Evolutionary conservation across 495 filamentous ascomycete genomes (phyloP), one percentile per base, ranked within the genome.

Genomic region (Pseudomonodictys pantanalensis): DNA sequence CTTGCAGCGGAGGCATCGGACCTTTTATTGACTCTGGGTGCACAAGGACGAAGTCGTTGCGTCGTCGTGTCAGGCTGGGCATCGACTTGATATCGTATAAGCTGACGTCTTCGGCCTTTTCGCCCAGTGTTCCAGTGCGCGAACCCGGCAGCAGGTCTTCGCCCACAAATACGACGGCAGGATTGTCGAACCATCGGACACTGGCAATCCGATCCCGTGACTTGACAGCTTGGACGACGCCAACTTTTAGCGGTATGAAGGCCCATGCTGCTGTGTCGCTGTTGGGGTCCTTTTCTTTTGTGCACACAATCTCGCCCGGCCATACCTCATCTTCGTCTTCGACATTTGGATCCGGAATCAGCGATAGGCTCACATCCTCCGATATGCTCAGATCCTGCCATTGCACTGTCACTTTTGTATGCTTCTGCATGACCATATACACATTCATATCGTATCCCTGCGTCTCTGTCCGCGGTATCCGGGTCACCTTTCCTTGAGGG

Each of bases 351-450:
- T 83, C 79, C 12, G 73, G 76, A 23, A 78, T 68, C 0, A 87
- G 56, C 24, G 68, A 60, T 12, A 64, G 73, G 15, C 75, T 68
- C 24, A 58, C 49, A 39, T 83, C 73, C 22, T 72, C 68, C 0
- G 79, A 79, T 25, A 77, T 74, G 23, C 72, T 77, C 22, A 76
- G 69, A 60, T 87, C 81, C 56, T 87, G 84, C 84, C 84, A 87
- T 39, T 75, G 74, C 15, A 87, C 77, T 11, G 70, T 76, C 8
- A 81, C 77, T 9, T 66, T 66, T 15, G 79, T 78, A 17, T 71
- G 71, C 3, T 77, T 77, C 26, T 69, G 68, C 32, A 74, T 69
- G 22, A 86, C 70, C 15, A 72, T 69, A 52, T 79, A 82, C 1
- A 79, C 73, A 57, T 86, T 86, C 52, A 85, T 57, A 57, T 86